Evolutionary conservation across 768 basidiomycete genomes (phyloP), one percentile per base, ranked within the genome.

Genomic region (Ramaria sp.): DNA sequence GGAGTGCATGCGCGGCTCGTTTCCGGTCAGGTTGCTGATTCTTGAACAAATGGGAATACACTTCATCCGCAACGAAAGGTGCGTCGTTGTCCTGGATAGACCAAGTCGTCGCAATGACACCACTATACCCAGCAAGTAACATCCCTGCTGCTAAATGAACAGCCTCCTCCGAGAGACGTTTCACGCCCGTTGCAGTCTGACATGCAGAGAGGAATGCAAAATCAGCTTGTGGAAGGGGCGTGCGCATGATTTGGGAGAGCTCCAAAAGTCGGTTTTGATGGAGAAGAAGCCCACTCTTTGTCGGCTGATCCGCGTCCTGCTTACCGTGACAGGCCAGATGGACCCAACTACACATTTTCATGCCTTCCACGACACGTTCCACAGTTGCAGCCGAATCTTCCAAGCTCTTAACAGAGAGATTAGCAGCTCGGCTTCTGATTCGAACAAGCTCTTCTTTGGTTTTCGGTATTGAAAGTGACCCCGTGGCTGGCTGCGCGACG

Each of bases 181-280:
- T 51, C 27, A 68, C 65, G 1, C 74, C 72, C 38, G 59, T 67
- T 0, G 73, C 73, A 5, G 72, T 77, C 55, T 78, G 68, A 57
- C 77, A 78, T 0, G 77, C 76, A 6, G 76, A 76, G 3, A 78
- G 68, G 61, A 76, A 74, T 0, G 71, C 77, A 46, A 78, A 64
- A 38, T 71, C n/a, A n/a, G n/a, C n/a, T n/a, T n/a, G n/a, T n/a
- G n/a, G n/a, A n/a, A n/a, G n/a, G n/a, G n/a, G n/a, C n/a, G n/a
- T n/a, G n/a, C n/a, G n/a, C n/a, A n/a, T n/a, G n/a, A n/a, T n/a
- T n/a, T n/a, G n/a, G n/a, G n/a, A n/a, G n/a, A n/a, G n/a, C n/a
- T n/a, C n/a, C n/a, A n/a, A n/a, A n/a, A n/a, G n/a, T n/a, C n/a
- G n/a, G n/a, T n/a, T n/a, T n/a, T n/a, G n/a, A n/a, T n/a, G n/a